Percentiles rank a stretch among this genome's conserved stretches.
Conservation (phyloP, 768 basidiomycete species). For the Kwoniella botswanensis region DNA sequence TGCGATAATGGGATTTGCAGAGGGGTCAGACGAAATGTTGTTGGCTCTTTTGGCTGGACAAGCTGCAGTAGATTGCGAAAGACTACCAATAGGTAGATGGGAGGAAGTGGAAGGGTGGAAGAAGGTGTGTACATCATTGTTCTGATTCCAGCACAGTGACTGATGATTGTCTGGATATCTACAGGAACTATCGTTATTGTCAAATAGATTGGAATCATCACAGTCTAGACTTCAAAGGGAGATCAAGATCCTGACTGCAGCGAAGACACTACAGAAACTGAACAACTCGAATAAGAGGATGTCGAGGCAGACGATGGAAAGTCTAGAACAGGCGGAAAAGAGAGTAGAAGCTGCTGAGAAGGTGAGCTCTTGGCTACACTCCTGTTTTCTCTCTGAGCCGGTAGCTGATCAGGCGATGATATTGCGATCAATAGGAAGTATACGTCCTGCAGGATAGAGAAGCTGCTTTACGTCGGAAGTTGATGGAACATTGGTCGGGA, state of each 20-base stretch:
- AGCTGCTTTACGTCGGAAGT: slow-evolving; percentile 42
- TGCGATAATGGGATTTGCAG: slow-evolving; percentile 26
- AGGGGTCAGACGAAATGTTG: slow-evolving; percentile 72
- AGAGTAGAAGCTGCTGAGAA: slow-evolving; percentile 57
- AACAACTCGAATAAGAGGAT: slow-evolving; percentile 57
- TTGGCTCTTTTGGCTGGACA: slow-evolving; percentile 90
- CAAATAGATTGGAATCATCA: slow-evolving; percentile 47
- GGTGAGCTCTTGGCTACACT: slow-evolving; percentile 30
- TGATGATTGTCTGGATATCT: not conserved
- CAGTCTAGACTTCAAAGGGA: slow-evolving; percentile 56
- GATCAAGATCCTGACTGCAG: slow-evolving; percentile 59
- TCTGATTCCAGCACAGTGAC: too few species aligned
- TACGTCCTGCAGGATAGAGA: slow-evolving; percentile 55
- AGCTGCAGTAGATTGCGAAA: slow-evolving; percentile 88
- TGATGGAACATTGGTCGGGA: slow-evolving; percentile 59
- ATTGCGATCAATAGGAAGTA: slow-evolving; percentile 47
- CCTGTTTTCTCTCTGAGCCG: too few species aligned
- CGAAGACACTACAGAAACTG: slow-evolving; percentile 57
- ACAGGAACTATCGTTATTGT: slow-evolving; percentile 55
- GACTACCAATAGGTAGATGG: slow-evolving; percentile 74
- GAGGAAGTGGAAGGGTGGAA: slow-evolving; percentile 75
- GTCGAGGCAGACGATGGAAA: slow-evolving; percentile 58
- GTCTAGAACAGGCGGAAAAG: slow-evolving; percentile 57
- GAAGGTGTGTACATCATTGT: slow-evolving; percentile 62
- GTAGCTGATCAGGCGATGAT: not conserved